These are phyloP conservation scores for Gymnopilus dilepis DNA, from an alignment of 768 basidiomycete species.

Conservation along the genomic window DNA sequence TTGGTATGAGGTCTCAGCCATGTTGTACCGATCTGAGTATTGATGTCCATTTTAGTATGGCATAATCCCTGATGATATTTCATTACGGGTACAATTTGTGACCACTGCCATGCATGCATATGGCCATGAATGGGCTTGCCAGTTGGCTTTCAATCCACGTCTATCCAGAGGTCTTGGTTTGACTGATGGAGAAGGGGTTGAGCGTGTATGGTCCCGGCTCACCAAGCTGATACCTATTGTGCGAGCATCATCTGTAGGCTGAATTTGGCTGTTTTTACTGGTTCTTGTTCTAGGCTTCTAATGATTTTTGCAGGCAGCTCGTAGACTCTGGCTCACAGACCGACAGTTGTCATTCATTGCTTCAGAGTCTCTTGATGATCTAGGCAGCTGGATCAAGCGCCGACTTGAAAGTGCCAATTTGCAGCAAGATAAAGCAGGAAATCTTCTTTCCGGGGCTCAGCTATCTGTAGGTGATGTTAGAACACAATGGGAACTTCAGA, in stretches of 20 bases:
- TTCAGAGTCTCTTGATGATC: constrained; percentile 30
- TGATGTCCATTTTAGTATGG: no score
- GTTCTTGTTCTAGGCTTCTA: background rate
- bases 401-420: constrained; percentile 23
- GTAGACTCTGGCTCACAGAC: constrained; percentile 37
- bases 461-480: constrained; percentile 24
- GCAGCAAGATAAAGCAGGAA: constrained; percentile 10
- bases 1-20: no score
- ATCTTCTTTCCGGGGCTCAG: constrained; percentile 23
- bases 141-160: constrained; percentile 38
- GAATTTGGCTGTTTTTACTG: background rate
- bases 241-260: constrained; percentile 36
- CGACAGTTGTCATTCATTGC: no score
- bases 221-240: constrained; percentile 41
- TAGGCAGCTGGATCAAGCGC: constrained; percentile 38
- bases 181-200: constrained; percentile 40
- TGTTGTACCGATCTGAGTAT: no score
- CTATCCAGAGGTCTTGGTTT: constrained; percentile 34
- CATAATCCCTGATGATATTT: background rate
- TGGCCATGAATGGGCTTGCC: constrained; percentile 24
- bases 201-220: no score
- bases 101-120: constrained; percentile 38
- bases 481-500: constrained; percentile 39
- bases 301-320: constrained; percentile 22
- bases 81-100: constrained; percentile 30